phyloP scores from a whole-genome alignment of 306 rosid species.

The Benincasa hispida region DNA sequence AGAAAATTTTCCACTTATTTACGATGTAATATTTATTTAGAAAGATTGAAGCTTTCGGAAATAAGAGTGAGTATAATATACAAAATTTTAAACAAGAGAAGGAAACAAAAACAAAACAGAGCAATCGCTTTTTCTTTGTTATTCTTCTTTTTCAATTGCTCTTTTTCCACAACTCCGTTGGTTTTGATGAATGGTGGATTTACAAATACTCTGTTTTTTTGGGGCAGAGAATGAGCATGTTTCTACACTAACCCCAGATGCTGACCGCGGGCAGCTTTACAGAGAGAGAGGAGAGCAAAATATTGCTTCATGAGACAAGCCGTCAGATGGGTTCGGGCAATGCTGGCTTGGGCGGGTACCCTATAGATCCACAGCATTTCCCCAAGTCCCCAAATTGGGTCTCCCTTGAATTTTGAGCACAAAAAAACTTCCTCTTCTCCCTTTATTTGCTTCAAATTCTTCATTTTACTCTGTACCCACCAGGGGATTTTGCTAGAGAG shows the following conservation, averaged over 20 bases:
- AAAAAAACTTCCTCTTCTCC: slow-evolving; percentile 40
- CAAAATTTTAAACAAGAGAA: background rate
- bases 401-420: slow-evolving; percentile 64
- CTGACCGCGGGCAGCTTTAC: slow-evolving; percentile 27
- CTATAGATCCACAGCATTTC: slow-evolving; percentile 30
- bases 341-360: slow-evolving; percentile 28
- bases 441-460: slow-evolving; percentile 71
- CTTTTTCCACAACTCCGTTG: slow-evolving; percentile 3
- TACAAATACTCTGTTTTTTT: background rate
- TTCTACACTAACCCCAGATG: background rate
- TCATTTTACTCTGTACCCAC: slow-evolving; percentile 48
- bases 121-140: background rate
- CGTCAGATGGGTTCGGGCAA: slow-evolving; percentile 14
- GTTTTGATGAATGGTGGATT: background rate
- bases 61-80: background rate
- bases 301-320: background rate
- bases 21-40: no score
- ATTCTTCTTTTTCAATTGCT: background rate
- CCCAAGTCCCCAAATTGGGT: slow-evolving; percentile 44
- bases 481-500: slow-evolving; percentile 41
- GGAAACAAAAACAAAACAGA: background rate
- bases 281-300: slow-evolving; percentile 5
- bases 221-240: background rate
- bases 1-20: no score
- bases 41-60: no score